Conservation (phyloP, 169 alveolate genomes). For the Babesia bovis region DNA sequence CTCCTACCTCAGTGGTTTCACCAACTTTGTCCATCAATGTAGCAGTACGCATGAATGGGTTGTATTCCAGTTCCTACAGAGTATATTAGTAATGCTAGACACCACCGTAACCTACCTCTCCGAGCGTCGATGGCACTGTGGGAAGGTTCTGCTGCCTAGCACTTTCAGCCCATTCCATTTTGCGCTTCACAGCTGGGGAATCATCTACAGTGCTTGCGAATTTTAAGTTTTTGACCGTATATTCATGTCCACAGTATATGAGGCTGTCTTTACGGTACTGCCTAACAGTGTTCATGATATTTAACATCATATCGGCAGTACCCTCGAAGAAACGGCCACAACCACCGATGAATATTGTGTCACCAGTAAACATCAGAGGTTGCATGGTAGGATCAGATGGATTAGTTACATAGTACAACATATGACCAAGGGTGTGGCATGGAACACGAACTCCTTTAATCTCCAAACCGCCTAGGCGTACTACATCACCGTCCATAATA, state of each 20-base stretch:
- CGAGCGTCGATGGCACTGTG: constrained; percentile 73
- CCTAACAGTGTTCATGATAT: constrained; percentile 57
- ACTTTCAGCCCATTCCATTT: constrained; percentile 53
- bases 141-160: constrained; percentile 28
- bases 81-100: neutral
- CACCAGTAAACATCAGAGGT: constrained; percentile 84
- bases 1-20: constrained; percentile 35
- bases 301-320: constrained; percentile 81
- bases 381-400: constrained; percentile 39
- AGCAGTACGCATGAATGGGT: constrained; percentile 62
- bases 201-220: constrained; percentile 55
- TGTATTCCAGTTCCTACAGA: constrained; percentile 46
- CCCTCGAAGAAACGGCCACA: constrained; percentile 96
- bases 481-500: constrained; percentile 76
- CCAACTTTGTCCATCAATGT: constrained; percentile 27
- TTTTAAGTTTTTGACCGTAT: constrained; percentile 82
- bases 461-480: constrained; percentile 57
- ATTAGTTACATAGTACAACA: constrained; percentile 81
- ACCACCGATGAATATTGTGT: constrained; percentile 92
- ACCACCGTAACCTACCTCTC: constrained; percentile 14
- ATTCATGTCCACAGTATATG: constrained; percentile 94
- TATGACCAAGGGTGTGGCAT: constrained; percentile 95
- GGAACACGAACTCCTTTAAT: constrained; percentile 86
- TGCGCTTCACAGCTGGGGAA: constrained; percentile 21
- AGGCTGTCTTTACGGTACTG: constrained; percentile 84